Percentiles rank a stretch among this genome's conserved stretches.
phyloP scores from a whole-genome alignment of 148 eudicot species.

The Nyssa sinensis region DNA sequence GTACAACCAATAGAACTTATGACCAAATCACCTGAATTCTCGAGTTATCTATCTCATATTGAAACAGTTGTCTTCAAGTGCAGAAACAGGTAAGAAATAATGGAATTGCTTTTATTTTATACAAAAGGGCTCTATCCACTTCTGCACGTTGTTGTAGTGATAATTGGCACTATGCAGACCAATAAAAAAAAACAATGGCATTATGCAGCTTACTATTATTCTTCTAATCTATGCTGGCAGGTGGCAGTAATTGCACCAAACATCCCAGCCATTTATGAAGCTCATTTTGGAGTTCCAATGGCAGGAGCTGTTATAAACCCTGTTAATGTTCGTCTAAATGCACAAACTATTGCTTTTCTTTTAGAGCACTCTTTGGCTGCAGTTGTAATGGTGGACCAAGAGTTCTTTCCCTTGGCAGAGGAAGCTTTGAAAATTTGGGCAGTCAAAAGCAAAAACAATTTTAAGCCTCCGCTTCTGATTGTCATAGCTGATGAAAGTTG shows the following conservation, averaged over 20 bases:
- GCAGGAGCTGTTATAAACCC: constrained; percentile 86
- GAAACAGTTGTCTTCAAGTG: too few relatives aligned
- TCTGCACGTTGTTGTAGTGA: neutral
- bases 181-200: too few relatives aligned
- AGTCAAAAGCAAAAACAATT: constrained; percentile 46
- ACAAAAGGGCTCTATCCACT: neutral
- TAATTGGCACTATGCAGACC: constrained; percentile 1
- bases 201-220: constrained; percentile 8
- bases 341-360: constrained; percentile 71
- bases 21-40: too few relatives aligned
- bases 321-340: constrained; percentile 82
- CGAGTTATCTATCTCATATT: too few relatives aligned
- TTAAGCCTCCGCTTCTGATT: constrained; percentile 66
- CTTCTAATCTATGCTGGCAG: constrained; percentile 36
- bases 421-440: constrained; percentile 66
- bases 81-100: constrained; percentile 10
- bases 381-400: constrained; percentile 87
- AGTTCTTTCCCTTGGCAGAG: constrained; percentile 70
- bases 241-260: constrained; percentile 95
- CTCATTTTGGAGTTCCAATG: constrained; percentile 98
- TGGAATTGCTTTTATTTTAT: neutral
- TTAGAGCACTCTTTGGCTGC: constrained; percentile 67
- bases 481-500: constrained; percentile 81
- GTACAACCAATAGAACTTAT: too few relatives aligned
- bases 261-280: constrained; percentile 86